Evolutionary conservation across 495 filamentous ascomycete species (phyloP), one percentile per base, ranked within the genome.

Genomic region (Aspergillus diversus): DNA sequence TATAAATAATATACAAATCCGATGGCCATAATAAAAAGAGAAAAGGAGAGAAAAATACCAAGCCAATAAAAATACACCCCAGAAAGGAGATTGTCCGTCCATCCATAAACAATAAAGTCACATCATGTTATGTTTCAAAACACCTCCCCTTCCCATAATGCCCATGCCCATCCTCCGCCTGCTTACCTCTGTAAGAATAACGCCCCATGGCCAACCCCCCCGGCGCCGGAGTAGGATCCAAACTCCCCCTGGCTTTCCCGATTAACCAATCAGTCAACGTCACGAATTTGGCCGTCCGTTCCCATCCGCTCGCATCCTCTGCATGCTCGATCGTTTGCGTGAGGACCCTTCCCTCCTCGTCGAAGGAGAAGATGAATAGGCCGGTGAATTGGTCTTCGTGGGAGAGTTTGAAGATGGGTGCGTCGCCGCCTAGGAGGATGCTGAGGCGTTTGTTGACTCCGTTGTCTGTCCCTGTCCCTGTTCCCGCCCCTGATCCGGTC

Each of bases 311-410:
- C 52, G 88, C 88, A 61, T 91, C 83, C 68, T 97, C 89, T 9
- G 88, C 90, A 80, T 97, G 92, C 76, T 99, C 95, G 71, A 99
- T 98, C 0, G 90, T 95, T 77, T 98, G 95, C 57, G 82, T 88
- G 52, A 89, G 65, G 32, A 99, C 87, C 54, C 92, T 80, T 4
- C 96, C 95, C 64, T 96, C 87, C 62, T 89, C 85, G 70, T 99
- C 96, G 75, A 99, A 99, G 57, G 95, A 91, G 75, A 99, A 99
- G 52, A 96, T 86, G 72, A 99, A 99, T 15, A 97, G 65, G 0
- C 95, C 95, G 16, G 74, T 78, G 51, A 81, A 80, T 46, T 80
- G 77, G 52, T 78, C 76, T 53, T 81, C 78, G 55, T 90, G 88
- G 12, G 87, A 84, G 31, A 93, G 77, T 60, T 92, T 89, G 61